Percentiles rank a stretch among this genome's conserved stretches.
Conservation (phyloP, 257 asterid species). For the Jacaranda copaia region DNA sequence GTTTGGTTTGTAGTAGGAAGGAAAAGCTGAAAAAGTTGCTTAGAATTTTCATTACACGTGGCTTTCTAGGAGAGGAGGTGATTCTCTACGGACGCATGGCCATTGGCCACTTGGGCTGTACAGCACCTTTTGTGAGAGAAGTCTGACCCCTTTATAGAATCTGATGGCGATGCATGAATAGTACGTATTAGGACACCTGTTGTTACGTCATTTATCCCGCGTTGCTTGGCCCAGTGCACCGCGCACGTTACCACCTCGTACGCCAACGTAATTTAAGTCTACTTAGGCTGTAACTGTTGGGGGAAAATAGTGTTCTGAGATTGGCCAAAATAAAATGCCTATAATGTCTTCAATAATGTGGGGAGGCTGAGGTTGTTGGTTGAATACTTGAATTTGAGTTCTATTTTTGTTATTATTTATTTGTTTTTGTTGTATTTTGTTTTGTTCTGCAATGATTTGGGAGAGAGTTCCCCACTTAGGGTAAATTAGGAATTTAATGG, state of each 20-base stretch:
- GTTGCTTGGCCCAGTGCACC: background rate
- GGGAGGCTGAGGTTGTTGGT: too few species aligned
- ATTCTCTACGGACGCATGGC: conserved; percentile 37
- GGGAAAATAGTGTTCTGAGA: background rate
- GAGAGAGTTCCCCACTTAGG: background rate
- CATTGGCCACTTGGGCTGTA: conserved; percentile 23
- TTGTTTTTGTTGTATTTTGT: too few species aligned
- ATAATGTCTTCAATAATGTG: too few species aligned
- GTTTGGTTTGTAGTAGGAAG: conserved; percentile 4
- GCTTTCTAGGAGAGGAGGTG: conserved; percentile 20
- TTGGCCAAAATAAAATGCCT: background rate
- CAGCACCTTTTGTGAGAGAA: conserved; percentile 10
- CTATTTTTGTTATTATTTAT: background rate
- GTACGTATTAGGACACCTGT: conserved; percentile 1
- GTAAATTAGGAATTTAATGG: background rate
- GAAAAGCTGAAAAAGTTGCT: conserved; percentile 19
- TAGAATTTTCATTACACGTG: conserved; percentile 30
- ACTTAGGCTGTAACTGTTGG: background rate
- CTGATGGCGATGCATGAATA: background rate
- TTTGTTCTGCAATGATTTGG: too few species aligned
- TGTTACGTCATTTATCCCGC: background rate
- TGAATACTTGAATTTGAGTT: too few species aligned
- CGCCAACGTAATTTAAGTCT: background rate
- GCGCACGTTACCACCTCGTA: background rate
- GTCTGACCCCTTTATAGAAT: background rate